A percentile compares a stretch with the other conserved stretches of the same genome.
Evolutionary conservation across 345 rosid species (phyloP).

Genomic region (Cardiospermum halicacabum): DNA sequence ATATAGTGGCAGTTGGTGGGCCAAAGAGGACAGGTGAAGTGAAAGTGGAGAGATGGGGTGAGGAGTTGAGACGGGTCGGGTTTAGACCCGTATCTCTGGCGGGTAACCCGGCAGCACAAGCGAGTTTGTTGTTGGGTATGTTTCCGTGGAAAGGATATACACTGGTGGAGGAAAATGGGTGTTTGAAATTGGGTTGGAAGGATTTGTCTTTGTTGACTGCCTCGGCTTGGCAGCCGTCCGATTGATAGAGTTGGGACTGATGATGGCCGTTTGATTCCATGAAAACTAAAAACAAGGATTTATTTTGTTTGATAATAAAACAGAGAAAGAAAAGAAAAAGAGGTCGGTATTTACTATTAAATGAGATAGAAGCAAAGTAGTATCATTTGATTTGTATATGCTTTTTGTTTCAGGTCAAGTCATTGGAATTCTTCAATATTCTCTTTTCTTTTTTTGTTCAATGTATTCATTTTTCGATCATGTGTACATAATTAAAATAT

Average conservation of each 20-base stretch:
- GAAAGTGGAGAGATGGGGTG: slow-evolving; percentile 73
- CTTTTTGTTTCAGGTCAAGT: neutral
- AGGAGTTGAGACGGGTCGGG: slow-evolving; percentile 64
- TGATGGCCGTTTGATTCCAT: neutral
- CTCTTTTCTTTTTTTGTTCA: neutral
- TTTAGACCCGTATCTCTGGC: slow-evolving; percentile 69
- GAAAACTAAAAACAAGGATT: neutral
- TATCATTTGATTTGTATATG: neutral
- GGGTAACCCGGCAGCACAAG: slow-evolving; percentile 90
- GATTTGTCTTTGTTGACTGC: slow-evolving; percentile 89
- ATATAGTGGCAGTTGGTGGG: slow-evolving; percentile 76
- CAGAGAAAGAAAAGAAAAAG: neutral
- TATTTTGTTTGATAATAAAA: no score
- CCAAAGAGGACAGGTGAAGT: slow-evolving; percentile 73
- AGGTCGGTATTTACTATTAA: no score
- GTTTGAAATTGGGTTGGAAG: slow-evolving; percentile 91
- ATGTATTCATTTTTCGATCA: no score
- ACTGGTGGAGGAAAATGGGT: slow-evolving; percentile 70
- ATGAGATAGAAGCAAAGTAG: no score
- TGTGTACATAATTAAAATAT: no score
- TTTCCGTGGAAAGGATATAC: slow-evolving; percentile 95
- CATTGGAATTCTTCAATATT: neutral
- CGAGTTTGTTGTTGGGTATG: slow-evolving; percentile 79
- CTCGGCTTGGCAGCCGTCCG: slow-evolving; percentile 83
- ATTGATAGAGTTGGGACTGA: no score